These are phyloP conservation scores for Zychaea mexicana DNA, from an alignment of 371 early-diverging fungal genomes.

Conservation along the genomic window DNA sequence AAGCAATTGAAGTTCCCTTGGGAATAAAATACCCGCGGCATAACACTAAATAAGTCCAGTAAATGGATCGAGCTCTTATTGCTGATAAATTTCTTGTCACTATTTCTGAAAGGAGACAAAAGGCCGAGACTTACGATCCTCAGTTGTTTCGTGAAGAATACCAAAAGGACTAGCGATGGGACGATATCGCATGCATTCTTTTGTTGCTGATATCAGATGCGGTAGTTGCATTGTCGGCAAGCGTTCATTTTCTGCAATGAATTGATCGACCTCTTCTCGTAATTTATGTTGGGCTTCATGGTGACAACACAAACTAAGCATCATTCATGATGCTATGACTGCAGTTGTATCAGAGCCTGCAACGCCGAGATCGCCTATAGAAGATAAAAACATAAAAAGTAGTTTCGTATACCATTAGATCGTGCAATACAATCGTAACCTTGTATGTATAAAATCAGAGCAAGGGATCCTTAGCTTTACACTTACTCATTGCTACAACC, in stretches of 20 bases:
- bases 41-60: not conserved
- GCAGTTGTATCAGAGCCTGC: slow-evolving; percentile 20
- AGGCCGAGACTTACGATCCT: slow-evolving; percentile 16
- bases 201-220: slow-evolving; percentile 18
- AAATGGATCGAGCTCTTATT: not conserved
- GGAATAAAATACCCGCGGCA: slow-evolving; percentile 36
- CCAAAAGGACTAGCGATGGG: slow-evolving; percentile 9
- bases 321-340: slow-evolving; percentile 11
- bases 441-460: too few relatives aligned
- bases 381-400: not conserved
- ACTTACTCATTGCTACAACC: slow-evolving; percentile 20
- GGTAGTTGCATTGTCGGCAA: slow-evolving; percentile 19
- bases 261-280: slow-evolving; percentile 11
- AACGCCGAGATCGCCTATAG: slow-evolving; percentile 17
- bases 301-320: slow-evolving; percentile 13
- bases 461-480: too few relatives aligned
- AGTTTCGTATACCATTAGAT: too few relatives aligned
- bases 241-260: slow-evolving; percentile 7
- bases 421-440: too few relatives aligned
- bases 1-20: slow-evolving; percentile 27
- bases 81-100: too few relatives aligned
- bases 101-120: not conserved
- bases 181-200: slow-evolving; percentile 24
- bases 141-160: slow-evolving; percentile 15
- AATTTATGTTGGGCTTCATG: slow-evolving; percentile 19